Percentiles rank a stretch among this genome's conserved stretches.
Evolutionary conservation across 2,329 filamentous ascomycete genomes (phyloP).

Genomic region (Metarhizium robertsii): DNA sequence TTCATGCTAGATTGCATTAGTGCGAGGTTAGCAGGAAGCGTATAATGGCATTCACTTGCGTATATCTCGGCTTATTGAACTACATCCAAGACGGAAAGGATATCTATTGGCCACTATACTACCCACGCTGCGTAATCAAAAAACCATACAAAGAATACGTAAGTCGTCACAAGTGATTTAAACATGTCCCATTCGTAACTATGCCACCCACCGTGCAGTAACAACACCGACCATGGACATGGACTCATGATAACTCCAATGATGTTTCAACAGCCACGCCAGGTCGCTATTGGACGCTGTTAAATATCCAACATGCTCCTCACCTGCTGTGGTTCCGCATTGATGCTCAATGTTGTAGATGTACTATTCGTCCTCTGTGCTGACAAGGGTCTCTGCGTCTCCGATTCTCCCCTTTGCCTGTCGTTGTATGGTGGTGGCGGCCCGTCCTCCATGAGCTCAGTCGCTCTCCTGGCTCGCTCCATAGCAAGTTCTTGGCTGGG

Average conservation of each 20-base stretch:
- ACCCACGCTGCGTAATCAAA: not conserved
- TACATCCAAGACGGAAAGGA: not conserved
- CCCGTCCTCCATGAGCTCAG: constrained; percentile 33
- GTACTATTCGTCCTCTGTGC: constrained; percentile 35
- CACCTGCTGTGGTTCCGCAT: constrained; percentile 42
- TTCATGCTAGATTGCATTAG: not conserved
- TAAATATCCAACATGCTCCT: constrained; percentile 51
- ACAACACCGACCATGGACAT: not conserved
- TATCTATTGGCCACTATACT: not conserved
- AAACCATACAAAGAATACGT: not conserved
- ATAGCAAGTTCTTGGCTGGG: constrained; percentile 26
- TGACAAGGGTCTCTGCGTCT: constrained; percentile 16
- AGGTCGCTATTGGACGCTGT: not conserved
- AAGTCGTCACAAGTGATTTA: not conserved
- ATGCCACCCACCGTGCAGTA: not conserved
- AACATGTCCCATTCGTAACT: not conserved
- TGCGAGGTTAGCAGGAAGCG: not conserved
- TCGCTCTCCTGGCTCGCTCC: constrained; percentile 23
- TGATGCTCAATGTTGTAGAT: constrained; percentile 36
- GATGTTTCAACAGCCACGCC: not conserved
- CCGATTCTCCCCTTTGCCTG: constrained; percentile 14
- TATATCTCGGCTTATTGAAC: too few relatives aligned
- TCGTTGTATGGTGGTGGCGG: constrained; percentile 32
- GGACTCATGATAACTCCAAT: too few relatives aligned
- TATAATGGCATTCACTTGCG: too few relatives aligned